Evolutionary conservation across 1,284 basidiomycete genomes (phyloP).

Genomic region (Ustilago shanxiensis): DNA sequence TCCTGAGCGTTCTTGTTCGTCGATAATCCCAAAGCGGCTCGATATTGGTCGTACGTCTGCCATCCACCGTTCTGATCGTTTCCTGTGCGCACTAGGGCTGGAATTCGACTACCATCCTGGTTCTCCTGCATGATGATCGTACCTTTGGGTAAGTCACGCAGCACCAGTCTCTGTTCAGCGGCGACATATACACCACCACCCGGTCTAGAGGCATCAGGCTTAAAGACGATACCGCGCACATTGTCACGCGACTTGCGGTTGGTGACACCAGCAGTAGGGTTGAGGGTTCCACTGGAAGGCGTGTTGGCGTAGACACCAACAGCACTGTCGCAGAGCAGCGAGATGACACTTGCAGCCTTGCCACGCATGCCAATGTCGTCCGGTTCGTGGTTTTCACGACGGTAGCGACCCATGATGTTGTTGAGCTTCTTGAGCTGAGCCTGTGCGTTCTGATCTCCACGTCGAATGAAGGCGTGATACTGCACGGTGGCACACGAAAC

Average conservation of each 20-base stretch:
- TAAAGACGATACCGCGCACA: conserved; percentile 77
- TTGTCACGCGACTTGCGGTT: conserved; percentile 68
- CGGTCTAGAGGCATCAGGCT: conserved; percentile 74
- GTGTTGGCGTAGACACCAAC: conserved; percentile 69
- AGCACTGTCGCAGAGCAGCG: conserved; percentile 81
- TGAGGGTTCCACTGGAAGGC: conserved; percentile 66
- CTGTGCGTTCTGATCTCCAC: conserved; percentile 56
- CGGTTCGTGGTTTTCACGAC: conserved; percentile 61
- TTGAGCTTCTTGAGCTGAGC: conserved; percentile 50
- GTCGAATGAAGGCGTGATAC: conserved; percentile 63
- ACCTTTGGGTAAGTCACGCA: conserved; percentile 77
- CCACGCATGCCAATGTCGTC: conserved; percentile 78
- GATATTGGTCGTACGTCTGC: conserved; percentile 66
- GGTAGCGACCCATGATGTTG: conserved; percentile 42
- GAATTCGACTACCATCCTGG: conserved; percentile 67
- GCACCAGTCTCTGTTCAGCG: conserved; percentile 71
- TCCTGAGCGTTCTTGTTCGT: conserved; percentile 26
- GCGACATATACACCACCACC: conserved; percentile 88
- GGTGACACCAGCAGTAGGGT: conserved; percentile 72
- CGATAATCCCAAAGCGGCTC: conserved; percentile 39
- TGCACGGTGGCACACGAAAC: conserved; percentile 66
- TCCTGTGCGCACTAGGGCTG: conserved; percentile 54
- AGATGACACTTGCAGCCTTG: conserved; percentile 91
- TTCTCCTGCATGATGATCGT: conserved; percentile 75
- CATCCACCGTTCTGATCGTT: conserved; percentile 56